Percentiles rank a stretch among this genome's conserved stretches.
These are phyloP conservation scores for Datura wrightii DNA, from an alignment of 257 asterid species.

Conservation along the genomic window DNA sequence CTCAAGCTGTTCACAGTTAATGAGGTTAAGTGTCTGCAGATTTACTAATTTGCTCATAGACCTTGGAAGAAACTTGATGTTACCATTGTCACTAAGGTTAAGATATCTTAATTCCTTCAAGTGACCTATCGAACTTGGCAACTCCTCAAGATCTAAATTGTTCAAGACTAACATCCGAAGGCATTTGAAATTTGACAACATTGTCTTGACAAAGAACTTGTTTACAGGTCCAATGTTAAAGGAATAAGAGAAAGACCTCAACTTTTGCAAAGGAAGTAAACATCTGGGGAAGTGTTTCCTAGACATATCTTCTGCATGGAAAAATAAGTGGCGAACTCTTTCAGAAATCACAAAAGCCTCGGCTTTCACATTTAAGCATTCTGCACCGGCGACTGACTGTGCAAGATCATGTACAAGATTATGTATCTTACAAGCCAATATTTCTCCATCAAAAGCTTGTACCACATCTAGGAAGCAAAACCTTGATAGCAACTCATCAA, in stretches of 20 bases:
- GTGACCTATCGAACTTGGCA: slow-evolving; percentile 50
- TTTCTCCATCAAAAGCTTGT: slow-evolving; percentile 66
- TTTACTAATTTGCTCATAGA: slow-evolving; percentile 54
- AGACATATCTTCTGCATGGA: slow-evolving; percentile 41
- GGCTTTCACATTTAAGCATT: slow-evolving; percentile 44
- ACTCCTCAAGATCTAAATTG: slow-evolving; percentile 48
- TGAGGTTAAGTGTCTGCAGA: slow-evolving; percentile 56
- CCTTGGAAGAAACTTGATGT: slow-evolving; percentile 47
- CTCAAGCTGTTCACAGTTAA: slow-evolving; percentile 54
- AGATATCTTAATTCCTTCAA: slow-evolving; percentile 50
- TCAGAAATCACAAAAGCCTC: slow-evolving; percentile 35
- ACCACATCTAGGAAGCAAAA: slow-evolving; percentile 60
- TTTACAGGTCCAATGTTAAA: slow-evolving; percentile 42
- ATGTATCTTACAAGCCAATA: slow-evolving; percentile 58
- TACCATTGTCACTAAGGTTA: slow-evolving; percentile 44
- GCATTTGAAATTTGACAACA: slow-evolving; percentile 39
- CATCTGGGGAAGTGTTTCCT: slow-evolving; percentile 37
- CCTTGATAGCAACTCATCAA: slow-evolving; percentile 55
- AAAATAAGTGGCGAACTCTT: slow-evolving; percentile 45
- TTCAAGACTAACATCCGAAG: slow-evolving; percentile 47
- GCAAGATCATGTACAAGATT: slow-evolving; percentile 66
- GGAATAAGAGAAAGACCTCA: slow-evolving; percentile 50
- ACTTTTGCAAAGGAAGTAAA: slow-evolving; percentile 40
- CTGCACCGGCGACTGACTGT: slow-evolving; percentile 54
- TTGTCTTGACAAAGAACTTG: slow-evolving; percentile 34